Base-by-base conservation (phyloP, 768 basidiomycete genomes). In the Boletus tylopilopsis region DNA sequence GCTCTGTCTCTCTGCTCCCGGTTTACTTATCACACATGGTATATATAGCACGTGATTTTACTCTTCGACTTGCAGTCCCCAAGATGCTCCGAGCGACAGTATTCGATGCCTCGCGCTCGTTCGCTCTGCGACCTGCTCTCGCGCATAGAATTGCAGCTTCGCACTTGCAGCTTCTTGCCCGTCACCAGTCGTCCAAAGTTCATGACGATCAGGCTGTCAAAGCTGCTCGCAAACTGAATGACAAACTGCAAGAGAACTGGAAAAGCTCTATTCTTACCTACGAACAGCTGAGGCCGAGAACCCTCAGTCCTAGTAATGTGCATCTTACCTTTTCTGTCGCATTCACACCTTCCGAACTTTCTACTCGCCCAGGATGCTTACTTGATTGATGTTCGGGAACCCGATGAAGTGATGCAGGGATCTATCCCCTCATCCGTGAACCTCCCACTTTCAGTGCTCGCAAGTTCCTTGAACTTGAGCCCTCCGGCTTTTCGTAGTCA, bases 371-470 rank as follows among this genome's bases (percentile, higher is more conserved):
- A 91, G 89, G 74, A 85, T 51, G 73, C 79, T 5, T 89, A 83
- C 62, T 64, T 91, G 38, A 83, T 91, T 57, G 93, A 95, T 60
- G 94, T 97, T n/a, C 84, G 95, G 19, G 94, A 96, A 66, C 89
- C 86, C 1, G 82, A 90, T 56, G 94, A 96, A 66, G 89, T 93
- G 37, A 78, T 87, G 13, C 89, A 92, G 64, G 94, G 94, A 12
- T 86, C 87, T 64, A 95, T 97, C 54, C 94, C 94, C 6, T 92
- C 91, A 21, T 79, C 92, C 16, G 90, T 96, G 61, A 90, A 93
- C 67, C 68, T 97, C 18, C 94, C 94, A 5, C 79, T 97, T 33
- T 85, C 87, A 7, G 77, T 77, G n/a, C 77, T 97, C 34, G 73
- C 80, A 27, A 78, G 76, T 33, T 80, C 89, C 15, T 67, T 97